These are phyloP conservation scores for Lipomyces yamadae DNA, from an alignment of 805 yeast species.

Conservation along the genomic window DNA sequence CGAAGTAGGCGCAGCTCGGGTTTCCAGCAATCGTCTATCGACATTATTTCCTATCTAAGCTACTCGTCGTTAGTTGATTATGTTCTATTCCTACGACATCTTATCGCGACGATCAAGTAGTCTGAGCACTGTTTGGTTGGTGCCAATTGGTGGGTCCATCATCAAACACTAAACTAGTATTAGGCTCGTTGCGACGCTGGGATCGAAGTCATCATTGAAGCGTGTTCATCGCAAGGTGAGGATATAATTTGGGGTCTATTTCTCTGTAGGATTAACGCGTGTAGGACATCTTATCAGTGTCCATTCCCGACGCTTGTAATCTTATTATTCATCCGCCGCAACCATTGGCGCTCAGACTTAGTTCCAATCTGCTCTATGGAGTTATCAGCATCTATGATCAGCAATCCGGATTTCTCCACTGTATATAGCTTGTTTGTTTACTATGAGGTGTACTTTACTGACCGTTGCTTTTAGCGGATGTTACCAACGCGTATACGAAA, in stretches of 20 bases:
- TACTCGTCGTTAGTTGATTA: not conserved
- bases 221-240: conserved; percentile 35
- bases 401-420: conserved; percentile 28
- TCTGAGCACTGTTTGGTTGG: conserved; percentile 38
- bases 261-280: not conserved
- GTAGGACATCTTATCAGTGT: conserved; percentile 38
- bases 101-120: conserved; percentile 27
- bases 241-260: not conserved
- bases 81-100: conserved; percentile 38
- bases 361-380: conserved; percentile 39
- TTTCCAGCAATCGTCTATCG: too few species aligned
- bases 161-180: not conserved
- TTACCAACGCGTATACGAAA: conserved; percentile 18
- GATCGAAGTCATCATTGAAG: conserved; percentile 36
- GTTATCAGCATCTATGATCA: conserved; percentile 36
- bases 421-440: conserved; percentile 23
- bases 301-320: conserved; percentile 38
- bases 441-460: not conserved
- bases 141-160: not conserved
- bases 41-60: not conserved
- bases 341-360: conserved; percentile 40
- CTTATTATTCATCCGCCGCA: conserved; percentile 37
- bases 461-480: conserved; percentile 14
- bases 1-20: too few species aligned
- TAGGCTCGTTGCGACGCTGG: conserved; percentile 41